These are phyloP conservation scores for Cladosporium sp. DNA, from an alignment of 2,329 filamentous ascomycete genomes.

Conservation along the genomic window DNA sequence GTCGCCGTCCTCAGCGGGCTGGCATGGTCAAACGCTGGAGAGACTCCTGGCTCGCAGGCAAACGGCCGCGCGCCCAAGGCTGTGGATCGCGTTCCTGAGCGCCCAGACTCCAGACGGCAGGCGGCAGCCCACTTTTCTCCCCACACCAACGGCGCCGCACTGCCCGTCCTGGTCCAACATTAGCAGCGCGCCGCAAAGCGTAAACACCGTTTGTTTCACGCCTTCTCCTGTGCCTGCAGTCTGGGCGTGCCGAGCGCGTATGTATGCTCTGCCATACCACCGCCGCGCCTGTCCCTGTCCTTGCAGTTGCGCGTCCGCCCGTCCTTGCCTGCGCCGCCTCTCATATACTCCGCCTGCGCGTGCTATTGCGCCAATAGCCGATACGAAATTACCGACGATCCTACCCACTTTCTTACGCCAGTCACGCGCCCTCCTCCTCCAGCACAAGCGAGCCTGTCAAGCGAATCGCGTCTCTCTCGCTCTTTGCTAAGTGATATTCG, in stretches of 20 bases:
- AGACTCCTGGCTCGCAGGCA: too few relatives aligned
- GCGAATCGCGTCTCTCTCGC: neutral
- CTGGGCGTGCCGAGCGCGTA: neutral
- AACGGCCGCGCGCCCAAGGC: too few relatives aligned
- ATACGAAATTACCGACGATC: constrained; percentile 12
- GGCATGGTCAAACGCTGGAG: too few relatives aligned
- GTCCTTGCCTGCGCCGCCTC: neutral
- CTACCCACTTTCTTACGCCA: constrained; percentile 3
- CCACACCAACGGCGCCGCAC: neutral
- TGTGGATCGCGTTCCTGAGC: too few relatives aligned
- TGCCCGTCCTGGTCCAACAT: neutral
- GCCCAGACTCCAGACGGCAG: too few relatives aligned
- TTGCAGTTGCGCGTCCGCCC: too few relatives aligned
- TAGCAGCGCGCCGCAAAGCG: neutral
- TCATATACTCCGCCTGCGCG: neutral
- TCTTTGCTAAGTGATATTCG: neutral
- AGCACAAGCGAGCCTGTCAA: neutral
- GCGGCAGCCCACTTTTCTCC: neutral
- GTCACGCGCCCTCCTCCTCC: constrained; percentile 8
- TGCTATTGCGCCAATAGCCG: neutral
- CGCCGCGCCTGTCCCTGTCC: too few relatives aligned
- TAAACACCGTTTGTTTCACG: neutral
- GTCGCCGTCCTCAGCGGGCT: too few relatives aligned
- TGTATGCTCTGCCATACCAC: neutral
- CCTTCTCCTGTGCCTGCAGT: neutral